A percentile compares a stretch with the other conserved stretches of the same genome.
Evolutionary conservation across 768 basidiomycete species (phyloP).

Genomic region (Clitopilus passeckerianus): DNA sequence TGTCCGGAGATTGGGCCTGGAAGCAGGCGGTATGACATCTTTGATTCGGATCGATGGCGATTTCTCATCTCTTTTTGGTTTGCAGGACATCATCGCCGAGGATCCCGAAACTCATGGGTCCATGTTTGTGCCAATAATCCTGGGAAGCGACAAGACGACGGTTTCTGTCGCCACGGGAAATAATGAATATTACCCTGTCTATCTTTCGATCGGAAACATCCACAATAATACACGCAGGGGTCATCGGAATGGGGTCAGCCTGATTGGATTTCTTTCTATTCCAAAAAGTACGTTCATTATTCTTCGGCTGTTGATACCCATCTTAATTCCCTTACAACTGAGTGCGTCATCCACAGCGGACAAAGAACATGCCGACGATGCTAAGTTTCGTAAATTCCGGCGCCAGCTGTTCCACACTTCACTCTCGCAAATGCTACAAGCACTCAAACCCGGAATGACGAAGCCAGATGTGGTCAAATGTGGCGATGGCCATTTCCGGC

Average conservation of each 20-base stretch:
- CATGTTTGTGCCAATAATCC: constrained; percentile 24
- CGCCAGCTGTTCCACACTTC: constrained; percentile 14
- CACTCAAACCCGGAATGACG: constrained; percentile 14
- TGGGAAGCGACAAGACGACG: constrained; percentile 33
- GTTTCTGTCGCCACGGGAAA: constrained; percentile 32
- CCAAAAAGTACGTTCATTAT: background rate
- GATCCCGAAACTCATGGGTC: constrained; percentile 18
- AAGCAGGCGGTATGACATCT: constrained; percentile 12
- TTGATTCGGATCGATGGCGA: background rate
- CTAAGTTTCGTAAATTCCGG: constrained; percentile 8
- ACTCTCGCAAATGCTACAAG: constrained; percentile 8
- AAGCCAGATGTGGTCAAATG: constrained; percentile 14
- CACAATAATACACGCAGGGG: constrained; percentile 24
- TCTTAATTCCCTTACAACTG: background rate
- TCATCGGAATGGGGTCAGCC: constrained; percentile 21
- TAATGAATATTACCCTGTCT: constrained; percentile 30
- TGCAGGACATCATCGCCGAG: constrained; percentile 19
- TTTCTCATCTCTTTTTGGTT: no score
- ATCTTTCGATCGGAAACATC: constrained; percentile 25
- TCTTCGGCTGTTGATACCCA: no score
- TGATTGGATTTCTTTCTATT: background rate
- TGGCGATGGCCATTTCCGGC: constrained; percentile 19
- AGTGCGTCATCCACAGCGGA: no score
- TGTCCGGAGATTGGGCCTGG: constrained; percentile 21
- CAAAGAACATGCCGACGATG: background rate